Base-by-base conservation (phyloP, 352 stramenopile species). In the Phytophthora cryptogea region DNA sequence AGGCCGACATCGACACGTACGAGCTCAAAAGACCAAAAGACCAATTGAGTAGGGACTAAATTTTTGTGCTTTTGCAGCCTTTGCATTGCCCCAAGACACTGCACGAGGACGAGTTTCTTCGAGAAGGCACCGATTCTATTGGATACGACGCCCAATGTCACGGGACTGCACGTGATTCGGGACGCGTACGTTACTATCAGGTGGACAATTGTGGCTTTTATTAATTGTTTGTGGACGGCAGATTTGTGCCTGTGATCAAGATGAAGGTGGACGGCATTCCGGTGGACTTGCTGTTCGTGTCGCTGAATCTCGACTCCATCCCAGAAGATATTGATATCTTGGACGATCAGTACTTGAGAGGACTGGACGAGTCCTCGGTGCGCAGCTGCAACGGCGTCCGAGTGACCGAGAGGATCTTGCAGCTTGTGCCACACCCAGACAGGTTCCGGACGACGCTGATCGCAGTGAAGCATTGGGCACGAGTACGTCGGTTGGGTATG, bases 201-300 rank as follows among this genome's bases (percentile, higher is more conserved):
- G 20, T 14, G 8, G 11, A 27, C 3, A 16, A 8, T 45, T 56
- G 30, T 27, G 28, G 35, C 10, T 43, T 20, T 27, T 28, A 31
- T 3, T 41, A n/a, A 4, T 8, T 56, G 7, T 4, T 33, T 33
- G 16, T 2, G 41, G 50, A 17, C 3, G 44, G n/a, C 33, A 92
- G 83, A 16, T 94, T 89, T 39, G 83, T 94, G 35, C 94, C 95
- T 0, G 89, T 98, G 28, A 93, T 98, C 61, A 98, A 98, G 68
- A 96, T 98, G 79, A 88, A 89, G 51, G 77, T 98, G 28, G 73
- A 96, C 26, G 86, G 77, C 1, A 90, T 98, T 46, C 69, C 89
- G 5, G 88, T 98, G 41, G 95, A 99, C 65, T 69, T 99, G 45
- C 78, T 99, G 3, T 99, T 98, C 70, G 94, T 90, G 9, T 81